Percentiles rank a stretch among this genome's conserved stretches.
These are phyloP conservation scores for Aureobasidium melanogenum DNA, from an alignment of 2,329 filamentous ascomycete species.

Conservation along the genomic window DNA sequence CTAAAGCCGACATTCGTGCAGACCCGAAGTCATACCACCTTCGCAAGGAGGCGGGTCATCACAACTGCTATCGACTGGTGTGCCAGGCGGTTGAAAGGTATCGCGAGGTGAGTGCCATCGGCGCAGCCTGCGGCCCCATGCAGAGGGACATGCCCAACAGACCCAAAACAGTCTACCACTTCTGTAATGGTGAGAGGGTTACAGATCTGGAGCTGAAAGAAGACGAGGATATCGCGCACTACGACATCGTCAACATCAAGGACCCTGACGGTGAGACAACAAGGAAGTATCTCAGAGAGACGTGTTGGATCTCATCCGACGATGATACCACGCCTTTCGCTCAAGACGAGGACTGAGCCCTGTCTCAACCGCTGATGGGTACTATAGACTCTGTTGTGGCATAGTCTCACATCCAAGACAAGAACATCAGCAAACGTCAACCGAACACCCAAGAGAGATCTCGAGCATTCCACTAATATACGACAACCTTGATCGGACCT, in stretches of 20 bases:
- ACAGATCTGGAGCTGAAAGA: neutral
- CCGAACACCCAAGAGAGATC: neutral
- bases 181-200: neutral
- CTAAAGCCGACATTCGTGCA: neutral
- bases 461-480: no score
- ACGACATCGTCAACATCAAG: neutral
- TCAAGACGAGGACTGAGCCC: neutral
- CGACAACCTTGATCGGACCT: neutral
- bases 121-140: neutral
- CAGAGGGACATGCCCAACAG: neutral
- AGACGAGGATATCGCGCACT: neutral
- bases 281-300: neutral
- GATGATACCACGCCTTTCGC: neutral
- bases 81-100: neutral
- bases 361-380: neutral
- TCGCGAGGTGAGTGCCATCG: neutral
- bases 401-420: neutral
- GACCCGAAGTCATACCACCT: neutral
- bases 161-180: neutral
- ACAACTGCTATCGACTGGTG: neutral
- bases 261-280: neutral
- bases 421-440: neutral
- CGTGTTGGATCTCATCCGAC: neutral
- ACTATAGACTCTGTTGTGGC: neutral
- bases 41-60: neutral